A percentile compares a stretch with the other conserved stretches of the same genome.
Evolutionary conservation across 768 basidiomycete genomes (phyloP).

Genomic region (Tephrocybe sp.): DNA sequence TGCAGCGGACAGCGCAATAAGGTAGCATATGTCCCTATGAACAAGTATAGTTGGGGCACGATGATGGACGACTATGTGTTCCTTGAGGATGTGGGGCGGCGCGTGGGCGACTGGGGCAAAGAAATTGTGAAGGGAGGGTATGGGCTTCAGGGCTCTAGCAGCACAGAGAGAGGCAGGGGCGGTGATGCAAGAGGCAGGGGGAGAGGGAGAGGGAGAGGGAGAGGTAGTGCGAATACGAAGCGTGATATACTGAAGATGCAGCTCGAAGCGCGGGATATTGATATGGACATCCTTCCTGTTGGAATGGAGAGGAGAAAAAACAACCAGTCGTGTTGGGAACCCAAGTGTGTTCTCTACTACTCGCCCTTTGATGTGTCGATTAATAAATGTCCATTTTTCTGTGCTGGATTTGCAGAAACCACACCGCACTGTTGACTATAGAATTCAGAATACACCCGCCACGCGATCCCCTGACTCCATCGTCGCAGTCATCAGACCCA

Average conservation of each 20-base stretch:
- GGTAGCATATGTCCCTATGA: slow-evolving; percentile 76
- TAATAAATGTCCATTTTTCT: slow-evolving; percentile 6
- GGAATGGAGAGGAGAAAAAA: slow-evolving; percentile 80
- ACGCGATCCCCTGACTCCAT: slow-evolving; percentile 39
- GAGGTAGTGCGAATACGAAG: slow-evolving; percentile 44
- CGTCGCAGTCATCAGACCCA: slow-evolving; percentile 30
- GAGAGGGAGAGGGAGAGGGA: slow-evolving; percentile 28
- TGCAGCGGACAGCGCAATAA: slow-evolving; percentile 79
- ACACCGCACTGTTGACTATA: slow-evolving; percentile 66
- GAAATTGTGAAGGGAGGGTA: slow-evolving; percentile 69
- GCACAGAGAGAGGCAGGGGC: slow-evolving; percentile 22
- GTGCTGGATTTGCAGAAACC: slow-evolving; percentile 45
- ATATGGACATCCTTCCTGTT: slow-evolving; percentile 71
- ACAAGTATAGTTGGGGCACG: slow-evolving; percentile 78
- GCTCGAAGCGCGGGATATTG: slow-evolving; percentile 66
- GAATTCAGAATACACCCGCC: slow-evolving; percentile 70
- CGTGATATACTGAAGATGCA: slow-evolving; percentile 67
- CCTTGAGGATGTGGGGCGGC: slow-evolving; percentile 80
- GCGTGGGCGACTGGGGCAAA: slow-evolving; percentile 70
- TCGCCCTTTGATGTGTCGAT: slow-evolving; percentile 8
- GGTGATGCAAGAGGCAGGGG: slow-evolving; percentile 22
- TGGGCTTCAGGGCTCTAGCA: slow-evolving; percentile 26
- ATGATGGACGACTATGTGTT: slow-evolving; percentile 91
- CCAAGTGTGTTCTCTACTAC: slow-evolving; percentile 54
- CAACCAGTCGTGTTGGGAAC: slow-evolving; percentile 85